Evolutionary conservation across 768 basidiomycete species (phyloP).

Genomic region (Exidia glandulosa): DNA sequence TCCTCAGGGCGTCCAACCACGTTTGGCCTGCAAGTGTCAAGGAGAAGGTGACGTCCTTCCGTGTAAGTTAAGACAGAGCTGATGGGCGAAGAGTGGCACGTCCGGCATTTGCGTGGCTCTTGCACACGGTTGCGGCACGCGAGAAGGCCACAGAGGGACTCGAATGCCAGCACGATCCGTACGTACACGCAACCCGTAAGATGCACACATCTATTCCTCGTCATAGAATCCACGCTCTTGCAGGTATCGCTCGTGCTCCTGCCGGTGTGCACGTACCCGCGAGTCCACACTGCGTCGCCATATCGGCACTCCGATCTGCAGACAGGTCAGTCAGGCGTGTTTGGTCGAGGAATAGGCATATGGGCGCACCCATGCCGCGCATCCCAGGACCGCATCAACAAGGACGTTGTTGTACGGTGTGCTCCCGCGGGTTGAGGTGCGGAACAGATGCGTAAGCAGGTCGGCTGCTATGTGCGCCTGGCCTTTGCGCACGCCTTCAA

Average conservation of each 20-base stretch:
- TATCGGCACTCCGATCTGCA: slow-evolving; percentile 39
- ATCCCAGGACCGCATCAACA: slow-evolving; percentile 35
- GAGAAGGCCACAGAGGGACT: no score
- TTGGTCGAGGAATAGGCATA: background rate
- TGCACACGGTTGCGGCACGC: no score
- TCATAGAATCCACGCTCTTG: slow-evolving; percentile 30
- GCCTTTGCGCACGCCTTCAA: slow-evolving; percentile 47
- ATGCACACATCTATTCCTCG: background rate
- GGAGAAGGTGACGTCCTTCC: no score
- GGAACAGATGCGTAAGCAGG: slow-evolving; percentile 56
- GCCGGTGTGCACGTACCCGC: slow-evolving; percentile 31
- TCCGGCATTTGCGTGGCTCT: no score
- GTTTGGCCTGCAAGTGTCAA: no score
- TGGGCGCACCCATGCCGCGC: slow-evolving; percentile 32
- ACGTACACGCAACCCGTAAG: background rate
- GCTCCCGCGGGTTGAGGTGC: slow-evolving; percentile 53
- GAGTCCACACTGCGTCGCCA: slow-evolving; percentile 42
- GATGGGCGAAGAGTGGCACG: no score
- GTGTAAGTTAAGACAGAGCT: no score
- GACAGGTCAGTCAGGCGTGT: background rate
- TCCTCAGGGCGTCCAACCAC: no score
- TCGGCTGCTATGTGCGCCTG: slow-evolving; percentile 69
- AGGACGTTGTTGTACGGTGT: slow-evolving; percentile 49
- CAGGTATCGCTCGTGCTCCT: slow-evolving; percentile 38
- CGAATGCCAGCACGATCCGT: no score